Base-by-base conservation (phyloP, 257 asterid species). In the Capsicum baccatum region DNA sequence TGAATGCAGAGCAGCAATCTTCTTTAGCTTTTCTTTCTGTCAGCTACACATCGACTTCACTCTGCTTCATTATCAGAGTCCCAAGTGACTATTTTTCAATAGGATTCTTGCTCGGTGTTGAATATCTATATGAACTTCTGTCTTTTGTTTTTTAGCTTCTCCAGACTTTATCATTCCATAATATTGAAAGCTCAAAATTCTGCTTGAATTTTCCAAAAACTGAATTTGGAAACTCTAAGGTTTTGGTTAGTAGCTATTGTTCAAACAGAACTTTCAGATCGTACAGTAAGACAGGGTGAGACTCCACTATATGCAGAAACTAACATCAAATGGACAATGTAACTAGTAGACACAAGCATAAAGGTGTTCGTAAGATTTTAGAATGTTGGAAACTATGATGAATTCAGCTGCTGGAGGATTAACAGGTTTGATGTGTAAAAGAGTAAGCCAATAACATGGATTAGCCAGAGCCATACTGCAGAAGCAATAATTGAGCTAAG, bases 231-330 rank as follows among this genome's bases (percentile, higher is more conserved):
- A 62, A 62, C 37, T 58, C 26, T 6, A 58, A 60, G 35, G 6
- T 60, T 60, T 60, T 60, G 33, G 35, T 60, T n/a, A n/a, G 37
- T 50, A 84, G 73, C 83, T 57, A 82, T 17, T 50, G 42, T 33
- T 85, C 70, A 69, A 82, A 87, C 85, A 83, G 57, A 87, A 81
- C 58, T 48, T 44, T 87, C 86, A 79, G 57, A 78, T 16, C 57
- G 15, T 39, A 26, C 39, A 19, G 13, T 19, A 79, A 57, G 55
- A 74, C 60, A 44, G 12, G 26, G 58, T 6, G 35, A 35, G 55
- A 50, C 60, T 47, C 62, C 66, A 26, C 17, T 44, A 64, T 9
- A 64, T 5, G 70, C 44, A 62, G 69, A 63, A 69, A 71, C 57
- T 80, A 82, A 42, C 14, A 60, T 21, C 54, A 87, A 70, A 68